phyloP scores from a whole-genome alignment of 305 asterid genomes.

The Fraxinus albicans region DNA sequence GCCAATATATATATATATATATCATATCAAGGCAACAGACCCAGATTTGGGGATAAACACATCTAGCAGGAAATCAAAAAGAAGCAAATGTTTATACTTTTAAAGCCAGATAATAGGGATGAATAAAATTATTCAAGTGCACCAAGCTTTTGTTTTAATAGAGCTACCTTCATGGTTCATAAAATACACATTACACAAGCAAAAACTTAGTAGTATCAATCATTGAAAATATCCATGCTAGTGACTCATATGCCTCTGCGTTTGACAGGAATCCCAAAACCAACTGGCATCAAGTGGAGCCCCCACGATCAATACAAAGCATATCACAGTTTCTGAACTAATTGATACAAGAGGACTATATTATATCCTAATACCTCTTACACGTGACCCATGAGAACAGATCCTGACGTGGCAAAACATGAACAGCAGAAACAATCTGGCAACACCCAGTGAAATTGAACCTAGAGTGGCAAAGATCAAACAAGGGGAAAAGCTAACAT shows the following conservation, averaged over 20 bases:
- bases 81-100: conserved; percentile 3
- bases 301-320: not conserved
- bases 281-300: not conserved
- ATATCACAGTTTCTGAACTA: not conserved
- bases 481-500: not conserved
- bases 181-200: not conserved
- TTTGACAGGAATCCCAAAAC: not conserved
- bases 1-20: not conserved
- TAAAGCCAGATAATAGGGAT: conserved; percentile 14
- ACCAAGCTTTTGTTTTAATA: conserved; percentile 6
- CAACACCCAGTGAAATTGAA: not conserved
- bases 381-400: not conserved
- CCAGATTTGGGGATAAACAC: not conserved
- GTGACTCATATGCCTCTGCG: conserved; percentile 15
- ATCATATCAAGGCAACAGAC: conserved; percentile 14
- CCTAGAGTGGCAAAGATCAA: not conserved
- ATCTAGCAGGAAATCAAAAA: conserved; percentile 5
- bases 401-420: not conserved
- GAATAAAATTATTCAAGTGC: conserved; percentile 12
- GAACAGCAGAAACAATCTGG: not conserved
- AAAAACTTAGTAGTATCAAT: conserved; percentile 12
- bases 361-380: not conserved
- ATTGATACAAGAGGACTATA: not conserved
- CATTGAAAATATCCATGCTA: conserved; percentile 5
- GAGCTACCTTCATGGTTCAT: conserved; percentile 23